These are phyloP conservation scores for Candida sojae DNA, from an alignment of 1,139 yeast species.

Conservation along the genomic window DNA sequence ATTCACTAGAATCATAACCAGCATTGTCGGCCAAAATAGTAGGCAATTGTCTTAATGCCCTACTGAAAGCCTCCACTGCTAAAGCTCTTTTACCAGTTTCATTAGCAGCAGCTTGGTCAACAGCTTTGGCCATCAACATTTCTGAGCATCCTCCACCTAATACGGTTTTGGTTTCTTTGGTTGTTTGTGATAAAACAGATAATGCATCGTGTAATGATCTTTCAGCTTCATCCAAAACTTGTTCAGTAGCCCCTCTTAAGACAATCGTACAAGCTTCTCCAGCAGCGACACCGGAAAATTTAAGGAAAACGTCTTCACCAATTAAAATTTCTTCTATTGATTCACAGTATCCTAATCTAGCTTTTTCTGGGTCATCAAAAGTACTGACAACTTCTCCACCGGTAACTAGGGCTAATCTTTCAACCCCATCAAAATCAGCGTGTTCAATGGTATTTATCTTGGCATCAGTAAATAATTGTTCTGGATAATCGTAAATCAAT, in stretches of 20 bases:
- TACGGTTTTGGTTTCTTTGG: conserved; percentile 90
- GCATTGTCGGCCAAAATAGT: conserved; percentile 96
- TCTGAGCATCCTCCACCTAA: conserved; percentile 98
- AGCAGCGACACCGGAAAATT: conserved; percentile 91
- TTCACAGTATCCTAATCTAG: conserved; percentile 86
- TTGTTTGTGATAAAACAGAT: conserved; percentile 93
- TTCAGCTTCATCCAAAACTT: conserved; percentile 94
- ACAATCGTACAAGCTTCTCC: conserved; percentile 98
- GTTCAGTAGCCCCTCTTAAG: conserved; percentile 95
- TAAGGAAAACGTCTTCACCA: conserved; percentile 86
- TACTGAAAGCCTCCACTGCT: conserved; percentile 93
- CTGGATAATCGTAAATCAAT: conserved; percentile 96
- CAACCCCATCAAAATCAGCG: conserved; percentile 98
- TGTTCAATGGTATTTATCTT: conserved; percentile 93
- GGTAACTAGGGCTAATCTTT: conserved; percentile 91
- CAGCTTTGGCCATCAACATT: conserved; percentile 98
- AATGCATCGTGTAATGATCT: conserved; percentile 97
- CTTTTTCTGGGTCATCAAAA: conserved; percentile 87
- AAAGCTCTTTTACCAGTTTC: conserved; percentile 91
- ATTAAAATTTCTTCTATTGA: conserved; percentile 86
- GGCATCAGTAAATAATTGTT: conserved; percentile 86
- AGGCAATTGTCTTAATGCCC: conserved; percentile 92
- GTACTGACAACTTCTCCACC: conserved; percentile 99
- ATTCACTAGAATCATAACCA: conserved; percentile 91
- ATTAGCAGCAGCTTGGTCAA: conserved; percentile 91